Percentiles rank a stretch among this genome's conserved stretches.
Evolutionary conservation across 306 rosid genomes (phyloP).

Genomic region (Oemleria cerasiformis): DNA sequence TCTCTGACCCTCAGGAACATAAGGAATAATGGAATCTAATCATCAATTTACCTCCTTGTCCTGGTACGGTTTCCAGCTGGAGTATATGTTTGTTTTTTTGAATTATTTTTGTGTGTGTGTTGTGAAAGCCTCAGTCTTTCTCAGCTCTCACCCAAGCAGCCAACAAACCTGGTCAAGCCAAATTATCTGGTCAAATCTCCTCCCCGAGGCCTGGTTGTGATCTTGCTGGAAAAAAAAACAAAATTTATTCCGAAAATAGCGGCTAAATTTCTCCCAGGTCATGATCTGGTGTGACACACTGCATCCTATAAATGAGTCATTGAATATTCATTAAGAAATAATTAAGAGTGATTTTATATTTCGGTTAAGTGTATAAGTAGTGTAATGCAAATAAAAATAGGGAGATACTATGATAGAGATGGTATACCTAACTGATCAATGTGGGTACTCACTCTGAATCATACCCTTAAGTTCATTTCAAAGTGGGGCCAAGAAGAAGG

Average conservation of each 20-base stretch:
- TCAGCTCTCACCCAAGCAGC: conserved; percentile 1
- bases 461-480: conserved; percentile 14
- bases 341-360: not conserved
- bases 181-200: conserved; percentile 50
- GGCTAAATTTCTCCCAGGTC: conserved; percentile 34
- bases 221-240: conserved; percentile 41
- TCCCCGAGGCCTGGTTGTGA: conserved; percentile 39
- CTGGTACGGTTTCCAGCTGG: conserved; percentile 93
- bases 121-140: not conserved
- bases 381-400: conserved; percentile 19
- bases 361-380: conserved; percentile 5
- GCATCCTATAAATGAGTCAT: conserved; percentile 6
- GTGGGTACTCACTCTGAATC: conserved; percentile 30
- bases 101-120: too few relatives aligned
- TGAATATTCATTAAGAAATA: not conserved
- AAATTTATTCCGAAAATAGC: conserved; percentile 27
- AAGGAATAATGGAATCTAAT: conserved; percentile 99
- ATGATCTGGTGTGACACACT: conserved; percentile 16
- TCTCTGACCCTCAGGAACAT: conserved; percentile 41
- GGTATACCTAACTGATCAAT: conserved; percentile 43
- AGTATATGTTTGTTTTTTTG: conserved; percentile 8
- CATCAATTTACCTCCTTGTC: conserved; percentile 86
- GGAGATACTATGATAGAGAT: conserved; percentile 34
- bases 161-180: conserved; percentile 58
- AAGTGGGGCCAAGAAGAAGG: not conserved